These are phyloP conservation scores for Rhododendron griersonianum DNA, from an alignment of 148 eudicot genomes.

Conservation along the genomic window DNA sequence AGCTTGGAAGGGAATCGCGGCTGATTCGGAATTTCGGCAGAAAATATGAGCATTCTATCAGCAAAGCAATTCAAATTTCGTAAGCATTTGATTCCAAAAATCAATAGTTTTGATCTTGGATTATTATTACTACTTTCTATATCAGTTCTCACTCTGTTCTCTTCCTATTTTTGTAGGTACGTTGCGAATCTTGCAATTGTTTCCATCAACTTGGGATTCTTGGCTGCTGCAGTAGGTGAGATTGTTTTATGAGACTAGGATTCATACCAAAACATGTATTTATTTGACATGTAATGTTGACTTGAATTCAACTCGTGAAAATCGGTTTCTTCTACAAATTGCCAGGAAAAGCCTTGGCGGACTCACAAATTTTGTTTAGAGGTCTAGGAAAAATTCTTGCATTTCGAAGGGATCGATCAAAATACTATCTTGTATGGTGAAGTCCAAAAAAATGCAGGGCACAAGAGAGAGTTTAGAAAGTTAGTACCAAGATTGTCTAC, in stretches of 20 bases:
- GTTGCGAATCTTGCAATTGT: slow-evolving; percentile 49
- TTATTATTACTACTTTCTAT: neutral
- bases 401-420: neutral
- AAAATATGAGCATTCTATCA: slow-evolving; percentile 26
- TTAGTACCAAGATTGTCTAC: too few species aligned
- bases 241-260: neutral
- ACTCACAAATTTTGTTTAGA: neutral
- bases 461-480: too few species aligned
- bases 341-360: neutral
- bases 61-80: slow-evolving; percentile 42
- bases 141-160: neutral
- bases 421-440: too few species aligned
- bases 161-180: slow-evolving; percentile 36
- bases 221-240: slow-evolving; percentile 60
- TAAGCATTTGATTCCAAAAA: slow-evolving; percentile 23
- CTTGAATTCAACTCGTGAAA: neutral
- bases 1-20: slow-evolving; percentile 41
- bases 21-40: slow-evolving; percentile 37
- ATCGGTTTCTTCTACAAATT: neutral
- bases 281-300: neutral
- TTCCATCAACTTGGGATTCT: slow-evolving; percentile 36
- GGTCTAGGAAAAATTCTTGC: neutral
- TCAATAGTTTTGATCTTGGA: neutral
- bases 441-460: too few species aligned
- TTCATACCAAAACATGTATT: neutral